Evolutionary conservation across 371 early-diverging fungal species (phyloP), one percentile per base, ranked within the genome.

Genomic region (Mucor plumbeus): DNA sequence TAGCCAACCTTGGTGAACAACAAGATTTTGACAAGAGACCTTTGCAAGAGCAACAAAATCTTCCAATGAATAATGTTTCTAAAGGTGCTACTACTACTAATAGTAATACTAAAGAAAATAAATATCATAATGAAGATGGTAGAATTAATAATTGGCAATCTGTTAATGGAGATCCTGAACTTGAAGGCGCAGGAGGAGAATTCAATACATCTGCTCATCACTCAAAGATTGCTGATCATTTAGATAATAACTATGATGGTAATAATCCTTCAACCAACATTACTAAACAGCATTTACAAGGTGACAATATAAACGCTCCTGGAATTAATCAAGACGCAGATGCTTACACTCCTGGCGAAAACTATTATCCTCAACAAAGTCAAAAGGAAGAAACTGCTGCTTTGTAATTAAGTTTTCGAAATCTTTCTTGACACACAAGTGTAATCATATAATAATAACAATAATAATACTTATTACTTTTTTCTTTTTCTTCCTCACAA

Each of bases 11-110:
- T 21, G 13, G 38, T 13, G n/a, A 19, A 17, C 38, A 40, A 15
- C 26, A 59, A 59, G 15, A 26, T 15, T 59, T 59, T 8, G 59
- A 59, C 15, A 19, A 59, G 14, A 40, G 59, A 8, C 59, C 59
- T 15, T 19, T 41, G 38, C 26, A 59, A 15, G 59, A 59, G 14
- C 59, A 41, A 41, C 39, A 31, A 40, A 13, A 41, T 7, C 40
- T 59, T 4, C 43, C 59, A 4, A 54, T 14, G 10, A 54, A 15
- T 7, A 6, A 54, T 14, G 47, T 47, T 19, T 19, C 26, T 26
- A 26, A 26, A 26, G 3, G 3, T 26, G 26, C 47, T 8, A 19
- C 17, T 4, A 47, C 47, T 6, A 47, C 19, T 10, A 34, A 34
- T 13, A n/a, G 14, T 7, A 8, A n/a, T 5, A 35, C 35, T 36